A percentile compares a stretch with the other conserved stretches of the same genome.
These are phyloP conservation scores for Penicillium sp. DNA, from an alignment of 2,329 filamentous ascomycete genomes.

Conservation along the genomic window DNA sequence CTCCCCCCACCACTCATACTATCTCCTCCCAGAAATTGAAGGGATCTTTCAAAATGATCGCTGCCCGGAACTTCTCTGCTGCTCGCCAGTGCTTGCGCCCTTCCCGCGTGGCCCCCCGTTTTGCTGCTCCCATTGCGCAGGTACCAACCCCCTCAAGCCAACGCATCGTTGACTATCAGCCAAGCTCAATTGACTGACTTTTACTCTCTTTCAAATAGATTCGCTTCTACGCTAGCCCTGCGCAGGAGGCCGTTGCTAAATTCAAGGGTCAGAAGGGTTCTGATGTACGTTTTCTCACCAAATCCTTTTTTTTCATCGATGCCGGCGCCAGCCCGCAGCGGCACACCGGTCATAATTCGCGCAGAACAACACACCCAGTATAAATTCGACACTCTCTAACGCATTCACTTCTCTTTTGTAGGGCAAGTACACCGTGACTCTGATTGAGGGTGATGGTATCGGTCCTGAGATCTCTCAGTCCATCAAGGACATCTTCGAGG, in stretches of 20 bases:
- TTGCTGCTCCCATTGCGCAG: constrained; percentile 52
- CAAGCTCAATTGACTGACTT: constrained; percentile 21
- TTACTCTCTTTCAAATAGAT: constrained; percentile 39
- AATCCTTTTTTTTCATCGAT: constrained; percentile 23
- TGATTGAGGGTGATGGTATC: constrained; percentile 99
- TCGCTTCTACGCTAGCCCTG: constrained; percentile 57
- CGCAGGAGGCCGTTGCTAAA: constrained; percentile 74
- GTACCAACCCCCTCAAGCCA: constrained; percentile 43
- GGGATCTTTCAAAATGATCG: constrained; percentile 65
- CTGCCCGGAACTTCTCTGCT: constrained; percentile 71
- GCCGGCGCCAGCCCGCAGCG: constrained; percentile 26
- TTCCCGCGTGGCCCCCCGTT: constrained; percentile 49
- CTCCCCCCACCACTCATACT: constrained; percentile 22
- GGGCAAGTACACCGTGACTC: constrained; percentile 92
- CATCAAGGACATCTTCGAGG: constrained; percentile 97
- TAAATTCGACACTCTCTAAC: constrained; percentile 11
- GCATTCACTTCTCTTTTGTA: constrained; percentile 38
- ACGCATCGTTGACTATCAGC: constrained; percentile 12
- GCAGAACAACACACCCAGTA: background rate
- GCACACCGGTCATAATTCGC: constrained; percentile 2
- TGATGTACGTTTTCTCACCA: constrained; percentile 61
- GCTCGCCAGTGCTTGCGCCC: constrained; percentile 75
- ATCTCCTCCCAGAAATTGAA: constrained; percentile 16
- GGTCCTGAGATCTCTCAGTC: constrained; percentile 96
- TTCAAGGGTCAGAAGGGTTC: constrained; percentile 87